Conservation (phyloP, 2,329 filamentous ascomycete species). For the Thelonectria discophora region DNA sequence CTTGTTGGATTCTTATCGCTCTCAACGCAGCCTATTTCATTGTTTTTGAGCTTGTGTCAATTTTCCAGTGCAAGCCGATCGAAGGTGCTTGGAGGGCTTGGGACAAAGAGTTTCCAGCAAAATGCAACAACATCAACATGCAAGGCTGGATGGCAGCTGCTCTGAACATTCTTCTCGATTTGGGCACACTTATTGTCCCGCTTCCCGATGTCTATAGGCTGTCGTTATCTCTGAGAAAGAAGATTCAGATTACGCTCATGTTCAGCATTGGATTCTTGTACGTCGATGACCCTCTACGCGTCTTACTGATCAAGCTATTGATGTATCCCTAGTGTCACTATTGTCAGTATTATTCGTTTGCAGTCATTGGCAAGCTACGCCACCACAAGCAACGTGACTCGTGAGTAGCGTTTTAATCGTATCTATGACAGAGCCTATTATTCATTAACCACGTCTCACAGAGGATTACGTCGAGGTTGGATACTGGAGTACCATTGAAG, state of each 20-base stretch:
- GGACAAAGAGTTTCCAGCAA: constrained; percentile 54
- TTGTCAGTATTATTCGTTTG: constrained; percentile 35
- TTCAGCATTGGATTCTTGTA: constrained; percentile 53
- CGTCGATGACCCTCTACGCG: constrained; percentile 5
- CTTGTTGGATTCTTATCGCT: constrained; percentile 27
- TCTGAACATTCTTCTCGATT: constrained; percentile 58
- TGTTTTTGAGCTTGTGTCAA: constrained; percentile 44
- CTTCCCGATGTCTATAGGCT: constrained; percentile 50
- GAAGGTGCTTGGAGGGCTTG: constrained; percentile 59
- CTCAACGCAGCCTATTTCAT: constrained; percentile 34
- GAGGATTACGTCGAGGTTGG: constrained; percentile 39
- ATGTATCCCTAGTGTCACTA: neutral
- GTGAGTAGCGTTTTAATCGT: constrained; percentile 9
- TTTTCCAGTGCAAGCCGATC: constrained; percentile 60
- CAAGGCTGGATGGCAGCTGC: constrained; percentile 59
- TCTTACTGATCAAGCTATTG: neutral
- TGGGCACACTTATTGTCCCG: constrained; percentile 57
- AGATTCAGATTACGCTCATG: constrained; percentile 53
- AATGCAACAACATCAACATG: constrained; percentile 57
- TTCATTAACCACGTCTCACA: constrained; percentile 2
- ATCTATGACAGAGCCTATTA: neutral
- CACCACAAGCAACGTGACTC: constrained; percentile 37
- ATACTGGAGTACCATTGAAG: constrained; percentile 44
- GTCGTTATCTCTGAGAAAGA: constrained; percentile 52
- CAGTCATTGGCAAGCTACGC: constrained; percentile 36